Percentiles rank a stretch among this genome's conserved stretches.
Conservation (phyloP, 2,329 filamentous ascomycete species). For the Penicillium sp. region DNA sequence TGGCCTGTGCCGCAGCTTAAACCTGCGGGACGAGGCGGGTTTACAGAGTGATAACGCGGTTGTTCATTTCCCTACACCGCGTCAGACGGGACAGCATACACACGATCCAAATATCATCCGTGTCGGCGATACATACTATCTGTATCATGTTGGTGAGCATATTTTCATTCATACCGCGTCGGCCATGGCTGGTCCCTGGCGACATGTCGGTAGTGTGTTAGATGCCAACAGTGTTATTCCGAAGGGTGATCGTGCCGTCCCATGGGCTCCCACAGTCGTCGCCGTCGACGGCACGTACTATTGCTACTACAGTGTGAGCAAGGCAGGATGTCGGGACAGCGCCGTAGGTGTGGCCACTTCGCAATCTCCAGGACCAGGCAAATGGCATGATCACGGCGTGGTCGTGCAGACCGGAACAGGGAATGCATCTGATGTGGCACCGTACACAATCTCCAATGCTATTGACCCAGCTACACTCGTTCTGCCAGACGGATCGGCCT, state of each 20-base stretch:
- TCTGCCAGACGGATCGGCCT: constrained; percentile 43
- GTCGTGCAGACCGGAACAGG: constrained; percentile 42
- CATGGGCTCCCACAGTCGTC: constrained; percentile 64
- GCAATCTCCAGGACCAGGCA: constrained; percentile 38
- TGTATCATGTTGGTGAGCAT: constrained; percentile 39
- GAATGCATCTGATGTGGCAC: constrained; percentile 28
- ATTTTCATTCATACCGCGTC: constrained; percentile 37
- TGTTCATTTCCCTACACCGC: constrained; percentile 25
- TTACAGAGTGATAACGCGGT: constrained; percentile 13
- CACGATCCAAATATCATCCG: constrained; percentile 41
- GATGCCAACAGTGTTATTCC: constrained; percentile 37
- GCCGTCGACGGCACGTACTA: constrained; percentile 63
- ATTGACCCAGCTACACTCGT: constrained; percentile 63
- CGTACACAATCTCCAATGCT: constrained; percentile 57
- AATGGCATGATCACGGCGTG: constrained; percentile 43
- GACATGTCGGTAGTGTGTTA: constrained; percentile 34
- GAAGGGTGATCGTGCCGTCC: constrained; percentile 38
- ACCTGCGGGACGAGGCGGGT: constrained; percentile 11
- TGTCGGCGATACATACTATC: constrained; percentile 34
- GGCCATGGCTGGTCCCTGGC: constrained; percentile 38
- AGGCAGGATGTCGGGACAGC: constrained; percentile 63
- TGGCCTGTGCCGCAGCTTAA: constrained; percentile 19
- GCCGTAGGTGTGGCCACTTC: constrained; percentile 64
- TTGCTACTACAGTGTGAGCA: constrained; percentile 66
- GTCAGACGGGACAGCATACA: constrained; percentile 32